phyloP scores from a whole-genome alignment of 129 eudicot species.

The Helichrysum umbraculigerum region DNA sequence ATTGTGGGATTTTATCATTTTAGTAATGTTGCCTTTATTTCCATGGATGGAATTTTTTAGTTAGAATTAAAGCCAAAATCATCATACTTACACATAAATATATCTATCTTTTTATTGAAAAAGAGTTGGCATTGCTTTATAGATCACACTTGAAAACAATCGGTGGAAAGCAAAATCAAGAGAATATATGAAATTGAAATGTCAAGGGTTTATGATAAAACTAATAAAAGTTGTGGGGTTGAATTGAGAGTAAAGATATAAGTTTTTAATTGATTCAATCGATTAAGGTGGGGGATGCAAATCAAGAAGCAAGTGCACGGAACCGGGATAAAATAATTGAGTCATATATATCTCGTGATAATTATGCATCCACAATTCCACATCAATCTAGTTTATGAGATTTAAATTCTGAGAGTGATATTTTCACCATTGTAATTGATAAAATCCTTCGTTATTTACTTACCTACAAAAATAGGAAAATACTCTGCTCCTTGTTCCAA shows the following conservation, averaged over 20 bases:
- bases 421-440: too few relatives aligned
- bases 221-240: conserved; percentile 13
- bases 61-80: not conserved
- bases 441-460: too few relatives aligned
- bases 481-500: too few relatives aligned
- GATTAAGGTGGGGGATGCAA: conserved; percentile 30
- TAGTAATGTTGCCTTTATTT: too few relatives aligned
- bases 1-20: not conserved
- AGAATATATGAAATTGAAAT: conserved; percentile 16
- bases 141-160: conserved; percentile 9
- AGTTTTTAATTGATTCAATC: conserved; percentile 12
- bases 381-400: conserved; percentile 2
- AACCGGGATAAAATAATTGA: conserved; percentile 33
- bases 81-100: not conserved
- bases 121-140: conserved; percentile 16
- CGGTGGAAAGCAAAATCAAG: conserved; percentile 21
- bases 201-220: conserved; percentile 19
- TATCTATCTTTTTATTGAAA: not conserved
- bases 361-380: conserved; percentile 22
- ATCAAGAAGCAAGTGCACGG: conserved; percentile 38
- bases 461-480: too few relatives aligned
- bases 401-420: too few relatives aligned
- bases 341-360: not conserved
- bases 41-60: not conserved
- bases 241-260: not conserved